Evolutionary conservation across 1,139 yeast species (phyloP), one percentile per base, ranked within the genome.

Genomic region (Suhomyces wounanorum): DNA sequence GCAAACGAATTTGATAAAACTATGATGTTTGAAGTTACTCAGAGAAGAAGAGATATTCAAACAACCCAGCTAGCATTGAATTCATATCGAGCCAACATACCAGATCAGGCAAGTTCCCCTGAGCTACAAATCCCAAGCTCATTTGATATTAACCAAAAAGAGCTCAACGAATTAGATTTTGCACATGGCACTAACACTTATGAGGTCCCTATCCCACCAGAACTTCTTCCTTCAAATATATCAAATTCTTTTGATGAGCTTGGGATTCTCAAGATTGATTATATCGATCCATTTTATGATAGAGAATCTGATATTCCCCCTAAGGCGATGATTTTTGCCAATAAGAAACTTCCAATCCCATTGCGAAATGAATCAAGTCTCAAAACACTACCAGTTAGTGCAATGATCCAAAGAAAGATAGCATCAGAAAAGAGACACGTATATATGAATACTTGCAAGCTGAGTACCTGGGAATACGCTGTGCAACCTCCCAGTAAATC

Each of bases 201-300:
- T 46, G 68, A 66, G 43, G 55, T 64, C 1, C 44, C 47, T 2
- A 48, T 63, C 0, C 72, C 72, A 0, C 53, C 53, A 3, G 54
- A 48, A 7, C 47, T 69, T 23, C 43, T 44, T 6, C 68, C 64
- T 23, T 55, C 53, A 5, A 54, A 59, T 9, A 67, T 80, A 1
- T 48, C 67, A 14, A 62, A 69, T 14, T 64, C 73, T 1, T 70
- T 86, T 39, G 80, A 78, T 28, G 60, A 65, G 0, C 59, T 65
- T 33, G 85, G 84, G 0, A 58, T 79, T 6, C 77, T 87, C 1
- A 73, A 78, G 54, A 68, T 82, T 10, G 77, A 83, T 18, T 86
- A 87, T 60, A 54, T 59, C 1, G 87, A 82, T 53, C 96, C 97
- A 0, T 83, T 69, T 57, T 91, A 82, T 59, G 78, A 84, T 23